Base-by-base conservation (phyloP, 2,329 filamentous ascomycete genomes). In the Biscogniauxia sp. region DNA sequence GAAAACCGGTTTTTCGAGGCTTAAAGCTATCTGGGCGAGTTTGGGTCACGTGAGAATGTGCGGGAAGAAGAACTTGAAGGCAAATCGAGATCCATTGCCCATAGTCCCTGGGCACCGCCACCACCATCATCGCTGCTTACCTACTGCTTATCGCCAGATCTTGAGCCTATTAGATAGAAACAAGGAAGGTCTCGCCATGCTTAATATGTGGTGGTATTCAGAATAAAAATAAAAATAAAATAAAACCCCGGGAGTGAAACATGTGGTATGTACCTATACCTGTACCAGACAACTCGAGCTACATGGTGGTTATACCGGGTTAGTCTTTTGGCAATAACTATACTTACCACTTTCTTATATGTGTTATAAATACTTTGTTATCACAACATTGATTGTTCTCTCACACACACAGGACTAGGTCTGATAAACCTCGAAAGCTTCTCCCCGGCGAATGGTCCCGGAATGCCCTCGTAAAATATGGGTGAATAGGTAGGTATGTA, bases 1-100 rank as follows among this genome's bases (percentile, higher is more conserved):
- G 53, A 64, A 71, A 71, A 69, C 69, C 68, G 66, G 69, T 70
- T 71, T 69, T 68, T 62, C 57, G 20, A 45, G 49, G 59, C 53
- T 13, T 51, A 58, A 55, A 65, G 61, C 63, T 51, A 62, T 60
- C 64, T 60, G 63, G 59, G 55, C 61, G 49, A 57, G 58, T 8
- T 3, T 57, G 56, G 61, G 64, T 72, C 69, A 72, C 69, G 69
- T 72, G 69, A 69, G 62, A 57, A 19, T 9, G 5, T 56, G 19
- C 13, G 23, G n/a, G 3, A 52, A 13, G 23, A 8, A 32, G 28
- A 32, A 13, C 28, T 32, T 32, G 11, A 13, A 32, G 28, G 28
- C 28, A 32, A 7, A 32, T 32, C 28, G 28, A 32, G 28, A 32
- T 32, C n/a, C n/a, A n/a, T n/a, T n/a, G 28, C 11, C 2, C 28